phyloP scores from a whole-genome alignment of 108 stramenopile species.

The Fistulifera pelliculosa region DNA sequence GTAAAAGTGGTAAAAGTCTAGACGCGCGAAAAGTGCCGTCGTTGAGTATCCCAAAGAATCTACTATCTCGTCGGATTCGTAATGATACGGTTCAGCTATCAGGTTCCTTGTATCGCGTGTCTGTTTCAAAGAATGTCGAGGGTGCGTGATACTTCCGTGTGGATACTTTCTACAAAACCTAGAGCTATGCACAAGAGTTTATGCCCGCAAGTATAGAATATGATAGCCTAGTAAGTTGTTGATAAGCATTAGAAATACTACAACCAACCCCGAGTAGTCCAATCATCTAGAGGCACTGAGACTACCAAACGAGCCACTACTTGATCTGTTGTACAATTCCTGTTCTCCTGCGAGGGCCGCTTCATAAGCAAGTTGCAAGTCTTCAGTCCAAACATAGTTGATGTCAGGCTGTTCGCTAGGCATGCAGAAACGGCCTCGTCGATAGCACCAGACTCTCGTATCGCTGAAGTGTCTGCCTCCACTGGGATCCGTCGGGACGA shows the following conservation, averaged over 20 bases:
- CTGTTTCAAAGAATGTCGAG: no score
- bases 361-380: slow-evolving; percentile 67
- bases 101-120: no score
- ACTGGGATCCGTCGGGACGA: slow-evolving; percentile 72
- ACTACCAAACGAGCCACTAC: not conserved
- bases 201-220: no score
- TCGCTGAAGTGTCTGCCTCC: slow-evolving; percentile 81
- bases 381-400: slow-evolving; percentile 78
- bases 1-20: no score
- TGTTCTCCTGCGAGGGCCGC: slow-evolving; percentile 38
- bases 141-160: no score
- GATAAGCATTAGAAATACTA: not conserved
- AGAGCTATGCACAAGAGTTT: no score
- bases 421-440: slow-evolving; percentile 71
- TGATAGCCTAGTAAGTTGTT: not conserved
- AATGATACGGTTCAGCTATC: no score
- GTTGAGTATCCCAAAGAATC: no score
- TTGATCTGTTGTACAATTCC: not conserved
- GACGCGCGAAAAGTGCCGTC: no score
- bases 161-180: no score
- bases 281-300: not conserved
- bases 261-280: not conserved
- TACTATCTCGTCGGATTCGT: no score
- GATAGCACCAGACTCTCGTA: slow-evolving; percentile 75
- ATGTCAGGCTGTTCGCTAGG: slow-evolving; percentile 67